phyloP scores from a whole-genome alignment of 2,329 filamentous ascomycete genomes.

The Pseudogymnoascus sp. region DNA sequence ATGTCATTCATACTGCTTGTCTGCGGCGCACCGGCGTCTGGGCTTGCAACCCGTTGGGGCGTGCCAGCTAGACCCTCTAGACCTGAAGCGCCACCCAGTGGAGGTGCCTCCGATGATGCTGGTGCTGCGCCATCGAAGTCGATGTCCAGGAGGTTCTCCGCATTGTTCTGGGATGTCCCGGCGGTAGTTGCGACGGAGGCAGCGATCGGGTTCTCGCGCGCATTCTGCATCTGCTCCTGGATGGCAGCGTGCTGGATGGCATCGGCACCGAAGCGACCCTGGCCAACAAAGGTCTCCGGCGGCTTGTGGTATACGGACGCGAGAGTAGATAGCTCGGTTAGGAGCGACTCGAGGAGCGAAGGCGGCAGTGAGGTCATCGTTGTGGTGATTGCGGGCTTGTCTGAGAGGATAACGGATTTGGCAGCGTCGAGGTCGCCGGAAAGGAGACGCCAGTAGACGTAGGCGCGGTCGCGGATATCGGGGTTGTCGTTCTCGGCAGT shows the following conservation, averaged over 20 bases:
- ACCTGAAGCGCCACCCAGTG: conserved; percentile 42
- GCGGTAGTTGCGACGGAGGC: conserved; percentile 69
- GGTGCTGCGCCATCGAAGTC: conserved; percentile 92
- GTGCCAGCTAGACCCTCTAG: conserved; percentile 55
- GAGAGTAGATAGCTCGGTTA: conserved; percentile 85
- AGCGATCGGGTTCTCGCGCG: conserved; percentile 88
- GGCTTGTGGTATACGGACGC: conserved; percentile 98
- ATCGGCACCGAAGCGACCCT: conserved; percentile 88
- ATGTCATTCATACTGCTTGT: conserved; percentile 72
- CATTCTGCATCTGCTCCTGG: conserved; percentile 89
- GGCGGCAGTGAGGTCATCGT: conserved; percentile 88
- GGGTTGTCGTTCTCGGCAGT: conserved; percentile 96
- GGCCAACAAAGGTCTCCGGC: conserved; percentile 94
- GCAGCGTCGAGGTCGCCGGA: conserved; percentile 87
- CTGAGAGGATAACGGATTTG: conserved; percentile 87
- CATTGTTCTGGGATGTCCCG: conserved; percentile 61
- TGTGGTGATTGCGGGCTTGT: conserved; percentile 88
- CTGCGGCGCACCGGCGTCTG: conserved; percentile 37
- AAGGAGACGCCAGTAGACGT: conserved; percentile 95
- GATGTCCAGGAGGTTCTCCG: conserved; percentile 93
- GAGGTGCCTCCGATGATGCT: conserved; percentile 69
- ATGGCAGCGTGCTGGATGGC: conserved; percentile 93
- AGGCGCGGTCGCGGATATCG: conserved; percentile 92
- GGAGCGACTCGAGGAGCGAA: conserved; percentile 78
- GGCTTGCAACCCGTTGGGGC: conserved; percentile 63